phyloP scores from a whole-genome alignment of 495 filamentous ascomycete species.

The Penicillium arizonense region DNA sequence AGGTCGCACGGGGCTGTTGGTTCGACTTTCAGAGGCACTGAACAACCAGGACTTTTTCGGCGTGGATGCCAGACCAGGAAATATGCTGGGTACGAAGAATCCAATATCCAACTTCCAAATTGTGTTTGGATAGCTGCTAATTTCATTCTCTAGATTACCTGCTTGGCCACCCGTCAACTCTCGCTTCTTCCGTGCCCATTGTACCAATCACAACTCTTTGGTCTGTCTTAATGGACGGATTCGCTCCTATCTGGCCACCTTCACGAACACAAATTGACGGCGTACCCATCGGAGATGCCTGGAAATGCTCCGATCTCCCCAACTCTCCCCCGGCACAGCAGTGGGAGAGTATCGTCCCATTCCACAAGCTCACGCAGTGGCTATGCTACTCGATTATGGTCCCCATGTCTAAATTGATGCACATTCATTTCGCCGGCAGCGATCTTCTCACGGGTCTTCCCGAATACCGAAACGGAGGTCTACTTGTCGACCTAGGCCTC shows the following conservation, averaged over 20 bases:
- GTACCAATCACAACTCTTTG: constrained; percentile 90
- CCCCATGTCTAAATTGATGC: constrained; percentile 62
- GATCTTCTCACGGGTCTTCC: constrained; percentile 66
- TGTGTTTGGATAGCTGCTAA: constrained; percentile 9
- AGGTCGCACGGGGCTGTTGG: constrained; percentile 78
- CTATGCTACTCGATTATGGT: constrained; percentile 72
- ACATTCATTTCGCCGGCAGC: constrained; percentile 60
- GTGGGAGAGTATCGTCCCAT: constrained; percentile 93
- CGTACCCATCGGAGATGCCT: constrained; percentile 88
- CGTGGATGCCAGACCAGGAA: constrained; percentile 79
- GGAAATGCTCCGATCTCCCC: constrained; percentile 85
- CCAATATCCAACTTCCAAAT: too few species aligned
- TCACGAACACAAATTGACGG: constrained; percentile 88
- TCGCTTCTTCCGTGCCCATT: constrained; percentile 82
- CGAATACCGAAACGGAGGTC: constrained; percentile 69
- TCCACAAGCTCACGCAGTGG: constrained; percentile 78
- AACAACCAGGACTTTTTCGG: constrained; percentile 85
- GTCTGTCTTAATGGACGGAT: constrained; percentile 83
- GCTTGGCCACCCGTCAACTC: constrained; percentile 83
- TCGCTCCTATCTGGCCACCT: constrained; percentile 84
- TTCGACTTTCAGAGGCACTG: constrained; percentile 72
- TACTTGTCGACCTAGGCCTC: constrained; percentile 65
- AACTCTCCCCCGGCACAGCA: constrained; percentile 64
- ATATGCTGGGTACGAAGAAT: constrained; percentile 77
- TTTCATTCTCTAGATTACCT: constrained; percentile 67